A percentile compares a stretch with the other conserved stretches of the same genome.
Conservation (phyloP, 2,329 filamentous ascomycete genomes). For the Alternaria ethzedia region DNA sequence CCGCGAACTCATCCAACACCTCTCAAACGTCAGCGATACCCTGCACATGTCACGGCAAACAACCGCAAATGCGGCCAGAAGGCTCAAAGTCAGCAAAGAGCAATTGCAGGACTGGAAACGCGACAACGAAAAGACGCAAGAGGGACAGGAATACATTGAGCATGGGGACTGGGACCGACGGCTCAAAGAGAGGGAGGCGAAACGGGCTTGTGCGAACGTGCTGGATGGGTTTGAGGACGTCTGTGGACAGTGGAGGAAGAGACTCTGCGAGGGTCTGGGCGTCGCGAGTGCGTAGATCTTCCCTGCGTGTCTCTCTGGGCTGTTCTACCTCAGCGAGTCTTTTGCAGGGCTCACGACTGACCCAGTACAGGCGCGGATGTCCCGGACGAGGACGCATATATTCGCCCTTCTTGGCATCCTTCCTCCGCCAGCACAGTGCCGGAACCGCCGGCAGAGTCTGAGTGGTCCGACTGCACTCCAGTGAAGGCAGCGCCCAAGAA, state of each 20-base stretch:
- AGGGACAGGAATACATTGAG: constrained; percentile 81
- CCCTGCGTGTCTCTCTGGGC: neutral
- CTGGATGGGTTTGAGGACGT: constrained; percentile 91
- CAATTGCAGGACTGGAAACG: constrained; percentile 83
- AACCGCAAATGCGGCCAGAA: constrained; percentile 78
- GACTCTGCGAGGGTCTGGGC: constrained; percentile 62
- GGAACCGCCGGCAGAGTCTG: neutral
- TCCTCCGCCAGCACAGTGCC: neutral
- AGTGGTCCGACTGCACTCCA: neutral
- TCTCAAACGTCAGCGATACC: constrained; percentile 87
- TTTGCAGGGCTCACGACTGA: neutral
- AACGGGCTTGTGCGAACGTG: constrained; percentile 82
- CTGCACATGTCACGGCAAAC: constrained; percentile 93
- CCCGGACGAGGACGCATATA: neutral
- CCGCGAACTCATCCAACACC: constrained; percentile 74
- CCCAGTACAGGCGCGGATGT: neutral
- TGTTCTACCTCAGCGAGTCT: neutral
- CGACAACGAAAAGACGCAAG: constrained; percentile 82
- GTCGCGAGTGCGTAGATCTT: constrained; percentile 43
- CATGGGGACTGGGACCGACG: constrained; percentile 83
- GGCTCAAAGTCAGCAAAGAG: constrained; percentile 81
- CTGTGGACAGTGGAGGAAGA: constrained; percentile 82
- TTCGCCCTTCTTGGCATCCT: neutral
- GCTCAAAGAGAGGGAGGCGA: constrained; percentile 78
- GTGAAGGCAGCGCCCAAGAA: neutral